Evolutionary conservation across 345 rosid species (phyloP), one percentile per base, ranked within the genome.

Genomic region (Salix viminalis): DNA sequence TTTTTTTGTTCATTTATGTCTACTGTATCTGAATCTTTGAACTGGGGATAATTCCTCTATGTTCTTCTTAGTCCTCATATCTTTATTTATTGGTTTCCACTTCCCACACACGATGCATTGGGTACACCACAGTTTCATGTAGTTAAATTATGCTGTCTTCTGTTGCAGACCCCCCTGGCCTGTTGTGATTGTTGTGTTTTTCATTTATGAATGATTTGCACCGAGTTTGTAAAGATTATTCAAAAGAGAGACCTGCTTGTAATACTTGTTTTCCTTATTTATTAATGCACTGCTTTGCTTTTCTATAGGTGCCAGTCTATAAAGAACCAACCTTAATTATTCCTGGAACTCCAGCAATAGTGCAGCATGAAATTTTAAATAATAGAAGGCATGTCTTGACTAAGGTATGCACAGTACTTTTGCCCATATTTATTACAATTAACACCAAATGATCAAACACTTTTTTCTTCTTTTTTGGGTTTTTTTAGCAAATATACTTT

Each of bases 371-470:
- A 86, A 89, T 96, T 84, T 85, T 94, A 86, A 96, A 94, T 81
- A 90, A 96, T 73, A 88, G 92, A 90, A 91, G 97, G 85, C 98
- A 96, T 86, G 91, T 96, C 70, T 86, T 96, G 87, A 94, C 99
- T 5, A 94, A 94, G 99, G 99, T 94, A 78, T 77, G 75, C 48
- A 36, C 72, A 18, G 32, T 66, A 54, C 15, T 69, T 65, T 74
- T 41, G 19, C 65, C 48, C 74, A 71, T 79, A 16, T 70, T 36
- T 46, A 18, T 76, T 72, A 67, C 37, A 67, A 72, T 61, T 30
- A 62, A 23, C 62, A 58, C 14, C 28, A 24, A 58, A 58, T 11
- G 14, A n/a, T 24, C 41, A 41, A 36, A 74, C 12, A 41, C 44
- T 41, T 41, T 10, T 34, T 48, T 67, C 21, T 66, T 39, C 60